Conservation (phyloP, 768 basidiomycete species). For the Leucocoprinus birnbaumii region DNA sequence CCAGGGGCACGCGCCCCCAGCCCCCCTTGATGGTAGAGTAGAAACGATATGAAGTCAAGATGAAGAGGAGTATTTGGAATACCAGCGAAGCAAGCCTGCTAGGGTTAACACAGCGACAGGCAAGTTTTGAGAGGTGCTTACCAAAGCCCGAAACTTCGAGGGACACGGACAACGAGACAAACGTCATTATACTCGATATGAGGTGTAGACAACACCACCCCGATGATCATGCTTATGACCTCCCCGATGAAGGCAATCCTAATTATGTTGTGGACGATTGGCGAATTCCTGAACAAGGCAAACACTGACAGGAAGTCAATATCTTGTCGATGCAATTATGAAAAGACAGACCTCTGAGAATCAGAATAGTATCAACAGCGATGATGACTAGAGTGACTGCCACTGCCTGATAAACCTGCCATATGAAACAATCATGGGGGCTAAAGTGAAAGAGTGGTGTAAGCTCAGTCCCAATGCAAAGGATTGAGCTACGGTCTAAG, state of each 20-base stretch:
- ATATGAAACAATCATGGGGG: conserved; percentile 37
- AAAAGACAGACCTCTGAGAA: conserved; percentile 29
- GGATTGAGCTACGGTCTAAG: conserved; percentile 25
- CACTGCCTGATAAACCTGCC: conserved; percentile 40
- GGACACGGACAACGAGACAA: conserved; percentile 26
- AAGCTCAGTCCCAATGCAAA: conserved; percentile 32
- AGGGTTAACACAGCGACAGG: neutral
- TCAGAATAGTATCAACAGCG: conserved; percentile 35
- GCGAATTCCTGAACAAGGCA: conserved; percentile 28
- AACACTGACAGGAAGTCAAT: conserved; percentile 23
- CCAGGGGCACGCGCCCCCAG: conserved; percentile 25
- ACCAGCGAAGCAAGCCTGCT: conserved; percentile 25
- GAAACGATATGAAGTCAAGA: conserved; percentile 35
- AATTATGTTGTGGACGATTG: neutral
- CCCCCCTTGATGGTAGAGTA: conserved; percentile 28
- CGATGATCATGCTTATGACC: conserved; percentile 26
- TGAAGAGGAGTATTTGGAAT: conserved; percentile 38
- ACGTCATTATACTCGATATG: conserved; percentile 29
- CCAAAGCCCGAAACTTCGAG: conserved; percentile 28
- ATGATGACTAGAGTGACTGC: conserved; percentile 25
- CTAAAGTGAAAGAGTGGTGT: conserved; percentile 34
- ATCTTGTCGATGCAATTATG: neutral
- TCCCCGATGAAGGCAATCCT: conserved; percentile 22
- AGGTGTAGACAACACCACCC: conserved; percentile 26
- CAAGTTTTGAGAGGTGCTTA: conserved; percentile 8